phyloP scores from a whole-genome alignment of 2,329 filamentous ascomycete genomes.

The Aspergillus hiratsukae region DNA sequence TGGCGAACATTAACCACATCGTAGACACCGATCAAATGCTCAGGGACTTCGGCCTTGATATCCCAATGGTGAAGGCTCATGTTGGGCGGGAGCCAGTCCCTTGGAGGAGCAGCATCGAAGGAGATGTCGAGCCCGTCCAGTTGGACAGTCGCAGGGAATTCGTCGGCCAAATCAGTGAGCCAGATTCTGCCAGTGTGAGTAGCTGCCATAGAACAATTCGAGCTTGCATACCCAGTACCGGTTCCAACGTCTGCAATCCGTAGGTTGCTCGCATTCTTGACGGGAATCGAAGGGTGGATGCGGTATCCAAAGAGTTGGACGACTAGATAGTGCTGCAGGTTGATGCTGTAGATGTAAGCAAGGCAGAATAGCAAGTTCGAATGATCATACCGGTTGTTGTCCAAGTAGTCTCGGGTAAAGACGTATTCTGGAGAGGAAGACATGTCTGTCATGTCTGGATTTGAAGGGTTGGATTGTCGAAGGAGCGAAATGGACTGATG shows the following conservation, averaged over 20 bases:
- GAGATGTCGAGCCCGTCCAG: conserved; percentile 2
- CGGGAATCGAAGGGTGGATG: neutral
- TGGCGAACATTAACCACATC: neutral
- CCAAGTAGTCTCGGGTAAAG: neutral
- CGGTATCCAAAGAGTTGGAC: neutral
- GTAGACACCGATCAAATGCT: neutral
- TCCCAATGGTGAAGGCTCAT: conserved; percentile 1
- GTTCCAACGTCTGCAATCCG: conserved; percentile 2
- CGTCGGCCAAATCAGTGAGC: neutral
- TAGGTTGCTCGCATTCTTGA: neutral
- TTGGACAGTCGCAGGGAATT: neutral
- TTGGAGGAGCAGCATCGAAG: neutral
- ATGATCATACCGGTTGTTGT: neutral
- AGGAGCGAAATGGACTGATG: neutral
- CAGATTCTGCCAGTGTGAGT: neutral
- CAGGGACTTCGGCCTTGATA: neutral
- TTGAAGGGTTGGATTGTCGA: neutral
- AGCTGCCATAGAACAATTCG: neutral
- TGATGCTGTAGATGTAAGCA: neutral
- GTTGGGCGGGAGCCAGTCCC: neutral
- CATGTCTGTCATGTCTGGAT: neutral
- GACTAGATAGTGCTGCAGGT: neutral
- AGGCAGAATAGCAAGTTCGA: neutral
- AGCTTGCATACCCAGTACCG: neutral
- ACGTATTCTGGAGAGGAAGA: neutral